Evolutionary conservation across 495 filamentous ascomycete species (phyloP).

Genomic region (Clohesyomyces aquaticus): DNA sequence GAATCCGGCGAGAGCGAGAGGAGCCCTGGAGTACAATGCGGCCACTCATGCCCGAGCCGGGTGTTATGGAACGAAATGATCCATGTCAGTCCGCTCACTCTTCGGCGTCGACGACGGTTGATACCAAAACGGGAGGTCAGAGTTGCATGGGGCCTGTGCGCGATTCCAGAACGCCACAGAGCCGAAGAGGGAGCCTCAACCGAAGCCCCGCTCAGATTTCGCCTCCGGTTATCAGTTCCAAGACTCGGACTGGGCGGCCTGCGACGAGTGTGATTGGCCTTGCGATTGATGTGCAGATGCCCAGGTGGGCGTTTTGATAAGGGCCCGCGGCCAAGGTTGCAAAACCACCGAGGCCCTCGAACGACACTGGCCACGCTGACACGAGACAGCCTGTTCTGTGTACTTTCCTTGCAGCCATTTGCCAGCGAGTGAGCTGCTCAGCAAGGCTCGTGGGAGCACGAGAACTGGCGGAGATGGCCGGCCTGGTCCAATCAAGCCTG

Average conservation of each 20-base stretch:
- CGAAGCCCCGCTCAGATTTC: conserved; percentile 16
- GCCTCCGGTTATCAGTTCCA: conserved; percentile 31
- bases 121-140: conserved; percentile 22
- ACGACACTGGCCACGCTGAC: conserved; percentile 10
- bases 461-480: conserved; percentile 38
- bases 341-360: conserved; percentile 14
- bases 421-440: conserved; percentile 16
- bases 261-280: not conserved
- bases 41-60: not conserved
- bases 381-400: not conserved
- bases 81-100: not conserved
- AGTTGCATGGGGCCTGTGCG: conserved; percentile 8
- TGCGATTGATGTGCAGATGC: not conserved
- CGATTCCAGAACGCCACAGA: conserved; percentile 37
- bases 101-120: conserved; percentile 31
- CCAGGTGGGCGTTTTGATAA: conserved; percentile 12
- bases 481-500: conserved; percentile 18
- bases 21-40: not conserved
- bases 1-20: not conserved
- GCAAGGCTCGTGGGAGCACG: conserved; percentile 3
- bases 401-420: no score
- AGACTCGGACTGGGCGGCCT: not conserved
- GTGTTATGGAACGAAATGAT: not conserved
- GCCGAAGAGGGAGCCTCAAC: conserved; percentile 29
- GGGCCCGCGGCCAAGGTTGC: conserved; percentile 13